Evolutionary conservation across 306 rosid species (phyloP).

Genomic region (Potentilla sterilis): DNA sequence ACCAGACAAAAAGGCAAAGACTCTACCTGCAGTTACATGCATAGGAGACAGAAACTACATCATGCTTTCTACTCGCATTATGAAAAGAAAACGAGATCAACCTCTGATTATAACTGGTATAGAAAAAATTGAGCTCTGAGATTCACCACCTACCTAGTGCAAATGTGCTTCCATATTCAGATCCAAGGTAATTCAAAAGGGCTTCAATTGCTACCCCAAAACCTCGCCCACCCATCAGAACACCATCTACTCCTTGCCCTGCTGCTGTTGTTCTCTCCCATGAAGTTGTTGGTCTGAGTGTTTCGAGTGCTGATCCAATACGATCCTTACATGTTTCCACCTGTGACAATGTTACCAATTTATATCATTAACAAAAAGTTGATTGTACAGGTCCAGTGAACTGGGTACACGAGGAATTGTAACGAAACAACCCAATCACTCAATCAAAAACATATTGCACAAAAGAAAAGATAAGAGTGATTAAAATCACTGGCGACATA

Average conservation of each 20-base stretch:
- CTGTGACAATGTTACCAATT: conserved; percentile 41
- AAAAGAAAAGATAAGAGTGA: background rate
- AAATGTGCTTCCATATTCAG: conserved; percentile 94
- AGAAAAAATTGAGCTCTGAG: conserved; percentile 13
- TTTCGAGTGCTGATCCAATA: conserved; percentile 87
- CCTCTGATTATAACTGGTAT: background rate
- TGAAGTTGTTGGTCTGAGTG: conserved; percentile 90
- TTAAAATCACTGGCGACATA: conserved; percentile 39
- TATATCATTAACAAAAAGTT: conserved; percentile 16
- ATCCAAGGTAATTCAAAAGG: conserved; percentile 86
- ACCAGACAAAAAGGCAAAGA: conserved; percentile 86
- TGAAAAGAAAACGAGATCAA: background rate
- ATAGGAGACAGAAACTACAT: conserved; percentile 34
- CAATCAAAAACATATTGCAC: conserved; percentile 5
- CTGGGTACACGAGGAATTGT: conserved; percentile 2
- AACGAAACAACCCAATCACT: conserved; percentile 1
- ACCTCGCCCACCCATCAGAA: conserved; percentile 92
- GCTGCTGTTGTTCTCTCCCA: conserved; percentile 96
- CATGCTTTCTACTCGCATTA: conserved; percentile 18
- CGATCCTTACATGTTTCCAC: conserved; percentile 93
- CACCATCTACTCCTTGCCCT: conserved; percentile 87
- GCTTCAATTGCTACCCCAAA: conserved; percentile 94
- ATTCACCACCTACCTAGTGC: conserved; percentile 68
- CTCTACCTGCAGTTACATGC: conserved; percentile 68
- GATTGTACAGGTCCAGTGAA: background rate